A percentile compares a stretch with the other conserved stretches of the same genome.
These are phyloP conservation scores for Barnettozyma sp. DNA, from an alignment of 805 yeast genomes.

Conservation along the genomic window DNA sequence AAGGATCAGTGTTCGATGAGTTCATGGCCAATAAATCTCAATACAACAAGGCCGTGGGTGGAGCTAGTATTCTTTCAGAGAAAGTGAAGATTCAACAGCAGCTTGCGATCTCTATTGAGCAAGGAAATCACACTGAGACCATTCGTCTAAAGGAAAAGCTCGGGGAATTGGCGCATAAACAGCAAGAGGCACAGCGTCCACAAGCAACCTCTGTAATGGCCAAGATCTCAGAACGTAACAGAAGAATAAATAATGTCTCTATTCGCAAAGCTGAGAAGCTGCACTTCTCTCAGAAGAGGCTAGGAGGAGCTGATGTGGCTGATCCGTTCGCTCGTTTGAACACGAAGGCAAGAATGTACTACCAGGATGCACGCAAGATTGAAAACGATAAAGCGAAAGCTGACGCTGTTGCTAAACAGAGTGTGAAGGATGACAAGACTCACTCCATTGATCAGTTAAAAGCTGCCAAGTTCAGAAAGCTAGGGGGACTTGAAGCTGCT, in stretches of 20 bases:
- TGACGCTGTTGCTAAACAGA: constrained; percentile 40
- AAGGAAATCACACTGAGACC: constrained; percentile 27
- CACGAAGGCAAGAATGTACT: constrained; percentile 81
- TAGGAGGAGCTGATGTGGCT: constrained; percentile 33
- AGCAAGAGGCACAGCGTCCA: not conserved
- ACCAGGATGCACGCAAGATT: constrained; percentile 45
- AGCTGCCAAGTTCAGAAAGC: constrained; percentile 46
- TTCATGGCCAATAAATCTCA: constrained; percentile 69
- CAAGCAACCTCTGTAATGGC: constrained; percentile 29
- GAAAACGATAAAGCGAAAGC: constrained; percentile 54
- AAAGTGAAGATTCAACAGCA: constrained; percentile 68
- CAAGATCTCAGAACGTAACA: constrained; percentile 47
- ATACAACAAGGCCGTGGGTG: constrained; percentile 49
- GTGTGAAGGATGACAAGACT: constrained; percentile 38
- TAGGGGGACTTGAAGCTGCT: constrained; percentile 32
- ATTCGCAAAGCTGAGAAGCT: constrained; percentile 74
- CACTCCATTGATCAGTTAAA: constrained; percentile 34
- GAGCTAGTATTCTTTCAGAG: constrained; percentile 70
- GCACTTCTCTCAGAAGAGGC: constrained; percentile 49
- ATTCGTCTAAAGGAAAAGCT: constrained; percentile 1
- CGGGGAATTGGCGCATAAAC: not conserved
- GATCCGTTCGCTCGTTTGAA: constrained; percentile 89
- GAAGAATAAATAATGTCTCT: constrained; percentile 69
- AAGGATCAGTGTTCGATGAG: constrained; percentile 67
- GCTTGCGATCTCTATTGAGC: constrained; percentile 61